Evolutionary conservation across 768 basidiomycete species (phyloP).

Genomic region (Pseudohyphozyma bogoriensis): DNA sequence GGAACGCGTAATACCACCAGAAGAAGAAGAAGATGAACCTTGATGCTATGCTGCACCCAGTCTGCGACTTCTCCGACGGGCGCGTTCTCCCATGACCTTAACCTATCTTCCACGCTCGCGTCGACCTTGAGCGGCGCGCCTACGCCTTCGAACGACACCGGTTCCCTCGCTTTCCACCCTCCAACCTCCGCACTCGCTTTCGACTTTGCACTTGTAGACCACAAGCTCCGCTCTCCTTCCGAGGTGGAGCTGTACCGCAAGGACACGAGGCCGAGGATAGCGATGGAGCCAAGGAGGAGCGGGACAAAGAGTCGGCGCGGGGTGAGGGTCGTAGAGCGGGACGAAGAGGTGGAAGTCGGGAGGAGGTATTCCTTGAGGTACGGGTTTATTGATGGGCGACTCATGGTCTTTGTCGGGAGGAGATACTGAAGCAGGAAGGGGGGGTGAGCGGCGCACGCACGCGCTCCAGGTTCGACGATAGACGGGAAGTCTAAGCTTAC

Average conservation of each 20-base stretch:
- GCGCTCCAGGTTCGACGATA: too few species aligned
- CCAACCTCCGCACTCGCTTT: background rate
- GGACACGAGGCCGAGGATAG: background rate
- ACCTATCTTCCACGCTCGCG: background rate
- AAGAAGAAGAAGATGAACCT: conserved; percentile 1
- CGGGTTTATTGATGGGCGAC: too few species aligned
- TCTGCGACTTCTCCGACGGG: conserved; percentile 11
- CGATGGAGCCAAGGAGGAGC: background rate
- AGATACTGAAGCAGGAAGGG: too few species aligned
- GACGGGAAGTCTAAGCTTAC: too few species aligned
- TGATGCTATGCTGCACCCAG: conserved; percentile 12
- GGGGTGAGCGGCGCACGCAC: too few species aligned
- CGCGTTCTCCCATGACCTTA: conserved; percentile 9
- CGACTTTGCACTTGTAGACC: background rate
- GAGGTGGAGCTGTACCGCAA: background rate
- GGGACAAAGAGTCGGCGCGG: background rate
- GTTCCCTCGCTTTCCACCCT: background rate
- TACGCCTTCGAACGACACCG: background rate
- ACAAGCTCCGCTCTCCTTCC: background rate
- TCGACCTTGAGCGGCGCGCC: background rate
- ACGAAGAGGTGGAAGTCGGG: too few species aligned
- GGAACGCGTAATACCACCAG: too few species aligned
- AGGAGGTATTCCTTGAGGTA: too few species aligned
- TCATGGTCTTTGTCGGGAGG: too few species aligned
- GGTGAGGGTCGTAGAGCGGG: background rate